These are phyloP conservation scores for Aristolochia contorta DNA, from an alignment of 164 flowering plant genomes.

Conservation along the genomic window DNA sequence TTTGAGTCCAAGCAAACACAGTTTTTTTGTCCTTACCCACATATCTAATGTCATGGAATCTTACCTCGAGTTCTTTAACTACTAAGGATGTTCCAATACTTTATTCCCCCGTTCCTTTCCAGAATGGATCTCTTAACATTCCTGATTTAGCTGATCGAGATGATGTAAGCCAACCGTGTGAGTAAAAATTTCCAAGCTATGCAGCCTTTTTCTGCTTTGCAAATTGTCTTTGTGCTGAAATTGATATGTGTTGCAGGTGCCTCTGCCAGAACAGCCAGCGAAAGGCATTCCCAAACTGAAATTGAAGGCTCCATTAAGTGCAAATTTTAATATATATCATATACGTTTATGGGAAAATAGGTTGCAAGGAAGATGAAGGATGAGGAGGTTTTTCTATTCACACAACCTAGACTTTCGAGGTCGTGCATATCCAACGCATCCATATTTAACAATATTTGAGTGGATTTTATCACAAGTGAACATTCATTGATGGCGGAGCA, in stretches of 20 bases:
- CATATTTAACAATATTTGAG: no score
- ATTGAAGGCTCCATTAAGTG: background rate
- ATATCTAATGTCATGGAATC: no score
- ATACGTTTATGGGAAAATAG: slow-evolving; percentile 22
- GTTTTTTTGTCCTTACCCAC: background rate
- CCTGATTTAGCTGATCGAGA: slow-evolving; percentile 81
- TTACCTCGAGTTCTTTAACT: slow-evolving; percentile 39
- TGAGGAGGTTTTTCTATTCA: slow-evolving; percentile 87
- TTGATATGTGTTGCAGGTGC: slow-evolving; percentile 33
- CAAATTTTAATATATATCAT: slow-evolving; percentile 8
- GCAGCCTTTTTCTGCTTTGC: background rate
- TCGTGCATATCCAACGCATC: slow-evolving; percentile 99
- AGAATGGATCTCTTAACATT: slow-evolving; percentile 67
- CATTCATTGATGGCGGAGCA: no score
- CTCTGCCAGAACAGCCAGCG: slow-evolving; percentile 70
- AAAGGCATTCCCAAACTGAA: slow-evolving; percentile 58
- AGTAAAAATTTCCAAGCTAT: background rate
- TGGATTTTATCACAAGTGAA: no score
- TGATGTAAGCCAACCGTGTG: slow-evolving; percentile 44
- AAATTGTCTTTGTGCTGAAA: background rate
- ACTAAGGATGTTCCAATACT: slow-evolving; percentile 72
- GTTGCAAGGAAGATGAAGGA: slow-evolving; percentile 92
- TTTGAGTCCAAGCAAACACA: background rate
- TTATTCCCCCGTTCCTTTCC: slow-evolving; percentile 74
- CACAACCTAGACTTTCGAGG: slow-evolving; percentile 98